Evolutionary conservation across 169 alveolate species (phyloP).

Genomic region (Plasmodium gaboni): DNA sequence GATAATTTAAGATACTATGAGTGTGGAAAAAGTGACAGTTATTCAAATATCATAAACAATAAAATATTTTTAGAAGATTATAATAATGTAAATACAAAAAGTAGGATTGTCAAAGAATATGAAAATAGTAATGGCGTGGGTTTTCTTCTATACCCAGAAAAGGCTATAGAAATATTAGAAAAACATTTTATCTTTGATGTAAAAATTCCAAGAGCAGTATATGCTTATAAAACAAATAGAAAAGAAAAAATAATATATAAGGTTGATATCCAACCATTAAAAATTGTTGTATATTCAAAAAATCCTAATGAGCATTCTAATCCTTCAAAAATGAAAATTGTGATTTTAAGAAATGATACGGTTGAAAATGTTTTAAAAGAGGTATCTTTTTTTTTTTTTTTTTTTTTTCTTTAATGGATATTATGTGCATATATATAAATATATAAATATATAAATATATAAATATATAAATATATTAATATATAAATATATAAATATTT

Average conservation of each 20-base stretch:
- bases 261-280: conserved; percentile 58
- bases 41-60: conserved; percentile 22
- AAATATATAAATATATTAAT: background rate
- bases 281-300: conserved; percentile 58
- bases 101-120: conserved; percentile 34
- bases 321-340: conserved; percentile 64
- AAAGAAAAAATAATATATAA: conserved; percentile 35
- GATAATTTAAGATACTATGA: conserved; percentile 56
- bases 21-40: conserved; percentile 19
- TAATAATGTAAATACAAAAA: conserved; percentile 32
- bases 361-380: conserved; percentile 44
- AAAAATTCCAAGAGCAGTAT: conserved; percentile 56
- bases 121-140: conserved; percentile 58
- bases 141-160: conserved; percentile 54
- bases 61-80: conserved; percentile 49
- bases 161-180: conserved; percentile 53
- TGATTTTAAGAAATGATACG: conserved; percentile 45
- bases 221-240: conserved; percentile 20
- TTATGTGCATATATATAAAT: background rate
- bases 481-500: background rate
- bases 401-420: background rate
- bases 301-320: conserved; percentile 39
- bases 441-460: background rate
- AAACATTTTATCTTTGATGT: conserved; percentile 49
- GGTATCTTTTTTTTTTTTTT: conserved; percentile 5